Percentiles rank a stretch among this genome's conserved stretches.
Conservation (phyloP, 2,329 filamentous ascomycete species). For the Fusarium oxysporum region DNA sequence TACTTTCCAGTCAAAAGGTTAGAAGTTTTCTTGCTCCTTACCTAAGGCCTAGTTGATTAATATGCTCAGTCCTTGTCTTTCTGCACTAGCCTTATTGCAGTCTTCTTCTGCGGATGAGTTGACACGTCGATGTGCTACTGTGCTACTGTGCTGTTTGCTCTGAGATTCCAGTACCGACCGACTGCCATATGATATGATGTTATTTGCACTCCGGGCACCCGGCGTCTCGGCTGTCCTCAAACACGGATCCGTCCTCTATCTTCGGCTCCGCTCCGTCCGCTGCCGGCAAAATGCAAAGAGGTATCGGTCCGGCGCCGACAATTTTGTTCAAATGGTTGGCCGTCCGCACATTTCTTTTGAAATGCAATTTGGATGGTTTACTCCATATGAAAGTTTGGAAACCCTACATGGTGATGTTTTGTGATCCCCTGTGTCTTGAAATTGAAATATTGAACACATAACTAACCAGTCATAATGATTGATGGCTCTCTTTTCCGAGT, state of each 20-base stretch:
- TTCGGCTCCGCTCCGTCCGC: conserved; percentile 12
- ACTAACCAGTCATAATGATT: background rate
- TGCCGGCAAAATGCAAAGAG: background rate
- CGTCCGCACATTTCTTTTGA: too few species aligned
- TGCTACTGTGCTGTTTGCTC: too few species aligned
- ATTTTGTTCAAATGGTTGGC: background rate
- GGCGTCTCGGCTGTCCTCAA: background rate
- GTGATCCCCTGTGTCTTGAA: background rate
- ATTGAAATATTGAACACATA: background rate
- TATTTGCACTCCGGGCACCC: background rate
- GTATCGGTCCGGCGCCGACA: background rate
- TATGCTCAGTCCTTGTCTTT: background rate
- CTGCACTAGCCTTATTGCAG: background rate
- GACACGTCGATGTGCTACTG: too few species aligned
- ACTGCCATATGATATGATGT: background rate
- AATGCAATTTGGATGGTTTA: too few species aligned
- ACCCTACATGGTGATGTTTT: background rate
- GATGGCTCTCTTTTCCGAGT: background rate
- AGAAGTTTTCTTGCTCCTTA: background rate
- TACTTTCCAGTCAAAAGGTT: background rate
- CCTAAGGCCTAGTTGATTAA: background rate
- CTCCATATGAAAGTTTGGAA: background rate
- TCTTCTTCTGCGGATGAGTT: background rate
- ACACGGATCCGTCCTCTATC: background rate
- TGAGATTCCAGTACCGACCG: background rate